Conservation (phyloP, 331 rosid genomes). For the Rhamnella rubrinervis region DNA sequence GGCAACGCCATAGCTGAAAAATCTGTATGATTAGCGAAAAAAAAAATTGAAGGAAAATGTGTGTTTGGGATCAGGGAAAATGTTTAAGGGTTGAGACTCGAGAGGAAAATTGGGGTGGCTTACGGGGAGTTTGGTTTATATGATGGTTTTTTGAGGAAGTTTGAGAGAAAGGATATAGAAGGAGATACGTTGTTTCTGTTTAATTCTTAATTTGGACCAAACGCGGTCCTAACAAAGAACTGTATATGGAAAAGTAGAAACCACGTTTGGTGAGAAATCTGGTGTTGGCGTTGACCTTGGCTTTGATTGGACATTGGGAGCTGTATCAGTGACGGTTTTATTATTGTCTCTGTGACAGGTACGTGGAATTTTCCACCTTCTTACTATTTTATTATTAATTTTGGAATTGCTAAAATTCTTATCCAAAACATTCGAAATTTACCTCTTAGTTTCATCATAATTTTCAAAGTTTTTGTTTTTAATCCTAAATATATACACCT, state of each 20-base stretch:
- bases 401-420: no score
- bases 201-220: neutral
- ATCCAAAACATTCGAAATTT: no score
- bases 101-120: neutral
- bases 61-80: neutral
- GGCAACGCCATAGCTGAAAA: neutral
- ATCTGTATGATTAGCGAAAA: neutral
- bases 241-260: neutral
- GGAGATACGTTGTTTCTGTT: neutral
- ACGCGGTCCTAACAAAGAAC: neutral
- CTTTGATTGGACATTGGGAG: no score
- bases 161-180: constrained; percentile 1
- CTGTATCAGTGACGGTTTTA: no score
- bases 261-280: no score
- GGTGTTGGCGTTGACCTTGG: no score
- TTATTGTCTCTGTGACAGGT: no score
- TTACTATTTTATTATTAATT: no score
- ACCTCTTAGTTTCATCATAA: no score
- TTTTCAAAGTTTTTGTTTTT: no score
- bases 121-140: neutral
- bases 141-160: neutral
- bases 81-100: neutral
- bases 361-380: neutral
- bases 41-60: neutral
- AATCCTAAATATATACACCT: no score